Evolutionary conservation across 169 alveolate genomes (phyloP), one percentile per base, ranked within the genome.

Genomic region (Plasmodium inui): DNA sequence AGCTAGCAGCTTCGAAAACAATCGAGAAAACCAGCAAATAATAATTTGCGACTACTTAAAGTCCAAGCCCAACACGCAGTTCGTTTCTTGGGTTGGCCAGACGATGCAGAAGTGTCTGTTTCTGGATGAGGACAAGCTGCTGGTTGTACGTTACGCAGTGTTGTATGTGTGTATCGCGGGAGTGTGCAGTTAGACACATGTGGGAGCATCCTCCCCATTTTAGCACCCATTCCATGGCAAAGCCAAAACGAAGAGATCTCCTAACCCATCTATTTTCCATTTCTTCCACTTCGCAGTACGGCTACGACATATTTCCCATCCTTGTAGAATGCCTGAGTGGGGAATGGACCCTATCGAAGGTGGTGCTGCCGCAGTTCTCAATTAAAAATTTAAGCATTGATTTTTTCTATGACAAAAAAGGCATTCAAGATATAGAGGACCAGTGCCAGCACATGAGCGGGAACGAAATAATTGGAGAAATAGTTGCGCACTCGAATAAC

Each of bases 391-490:
- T 86, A 50, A 86, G 81, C 67, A 76, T 86, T 28, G 86, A 86
- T 61, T 86, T 86, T 86, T 86, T 86, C 81, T 86, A 86, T 26
- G 93, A 86, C 81, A 74, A 86, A 55, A 86, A 86, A 74, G 41
- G 46, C 12, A 86, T 86, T 86, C 84, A 86, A 53, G 93, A 86
- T 53, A 86, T 86, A 86, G 93, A 86, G 67, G 28, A 86, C 17
- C 81, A 41, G 39, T 74, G 85, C 34, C 39, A 86, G 41, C 26
- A 86, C 26, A 32, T 86, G 80, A 32, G 80, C 57, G 93, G 93
- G 44, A 86, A 86, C 80, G 72, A 86, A 74, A 76, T 86, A 74
- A 76, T 76, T 86, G 93, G 93, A 50, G 93, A 86, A 86, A 86
- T 86, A 50, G 81, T 86, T 74, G 82, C 93, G 14, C 93, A 86